Evolutionary conservation across 768 basidiomycete genomes (phyloP), one percentile per base, ranked within the genome.

Genomic region (Boletus barrowsii): DNA sequence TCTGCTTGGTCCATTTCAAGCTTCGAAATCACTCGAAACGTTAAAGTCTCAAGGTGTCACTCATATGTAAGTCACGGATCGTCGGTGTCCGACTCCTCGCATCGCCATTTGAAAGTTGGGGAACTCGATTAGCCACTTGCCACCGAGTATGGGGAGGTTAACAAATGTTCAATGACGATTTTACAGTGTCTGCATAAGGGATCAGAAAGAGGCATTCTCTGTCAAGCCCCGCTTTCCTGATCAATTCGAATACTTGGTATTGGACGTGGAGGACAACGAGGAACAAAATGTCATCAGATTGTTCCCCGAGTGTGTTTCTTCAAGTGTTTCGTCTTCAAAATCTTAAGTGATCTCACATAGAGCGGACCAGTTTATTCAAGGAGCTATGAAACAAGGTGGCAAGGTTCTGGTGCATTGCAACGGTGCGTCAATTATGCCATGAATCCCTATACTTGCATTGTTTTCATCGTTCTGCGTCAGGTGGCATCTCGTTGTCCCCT

Each of bases 251-350:
- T 97, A 97, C 69, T 69, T 93, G 65, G 83, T 85, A 1, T 75
- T 96, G 33, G 88, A 95, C 67, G 90, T 97, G 26, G 82, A 93
- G 67, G 93, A 97, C 69, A 92, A 83, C 60, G 93, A 95, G 69
- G 93, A 96, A 66, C 94, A 97, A 73, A 97, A 97, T 67, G 79
- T 97, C 39, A 96, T 97, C 62, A 80, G 90, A 26, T 73, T 94
- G 41, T 96, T 96, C 70, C 94, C 93, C n/a, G 67, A 69, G 93
- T 93, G 58, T 52, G 83, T 75, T 26, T 18, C 26, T 53, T 30
- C 5, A 5, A 10, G 29, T 13, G 49, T 24, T 18, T 42, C 14
- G 24, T 36, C 17, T 44, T 18, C 30, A 48, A 14, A 24, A 5
- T 32, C 42, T 55, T 13, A 53, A 52, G 17, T 42, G 50, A 24